Evolutionary conservation across 352 stramenopile species (phyloP).

Genomic region (Globisporangium paroecandrum): DNA sequence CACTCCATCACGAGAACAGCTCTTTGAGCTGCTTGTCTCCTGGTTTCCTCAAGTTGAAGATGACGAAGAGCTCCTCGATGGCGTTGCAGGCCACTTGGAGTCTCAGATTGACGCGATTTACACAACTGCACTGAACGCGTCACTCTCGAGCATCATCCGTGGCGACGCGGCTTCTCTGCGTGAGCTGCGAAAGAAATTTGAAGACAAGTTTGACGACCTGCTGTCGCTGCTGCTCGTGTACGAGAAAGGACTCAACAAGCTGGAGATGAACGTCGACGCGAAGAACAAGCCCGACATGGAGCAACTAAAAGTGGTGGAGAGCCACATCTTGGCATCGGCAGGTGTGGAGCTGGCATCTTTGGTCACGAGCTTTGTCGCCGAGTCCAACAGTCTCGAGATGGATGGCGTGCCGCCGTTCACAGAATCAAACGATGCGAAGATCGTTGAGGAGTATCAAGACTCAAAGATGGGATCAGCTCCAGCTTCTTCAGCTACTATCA

Average conservation of each 20-base stretch:
- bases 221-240: slow-evolving; percentile 42
- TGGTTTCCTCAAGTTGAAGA: slow-evolving; percentile 56
- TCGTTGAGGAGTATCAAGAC: slow-evolving; percentile 1
- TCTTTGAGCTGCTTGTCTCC: slow-evolving; percentile 37
- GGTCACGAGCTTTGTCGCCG: slow-evolving; percentile 63
- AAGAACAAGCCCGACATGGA: slow-evolving; percentile 37
- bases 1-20: slow-evolving; percentile 40
- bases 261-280: slow-evolving; percentile 52
- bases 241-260: slow-evolving; percentile 72
- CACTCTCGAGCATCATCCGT: slow-evolving; percentile 62
- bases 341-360: slow-evolving; percentile 52
- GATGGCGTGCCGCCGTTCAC: slow-evolving; percentile 41
- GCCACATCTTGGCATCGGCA: slow-evolving; percentile 44
- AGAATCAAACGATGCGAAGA: not conserved
- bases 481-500: not conserved
- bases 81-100: slow-evolving; percentile 42
- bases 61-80: slow-evolving; percentile 67
- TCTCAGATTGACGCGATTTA: slow-evolving; percentile 49
- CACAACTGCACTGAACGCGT: slow-evolving; percentile 38
- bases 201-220: slow-evolving; percentile 72
- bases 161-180: slow-evolving; percentile 69
- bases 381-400: slow-evolving; percentile 57
- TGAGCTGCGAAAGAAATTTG: slow-evolving; percentile 68
- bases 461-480: not conserved
- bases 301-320: slow-evolving; percentile 52